These are phyloP conservation scores for Syzygium oleosum DNA, from an alignment of 345 rosid species.

Conservation along the genomic window DNA sequence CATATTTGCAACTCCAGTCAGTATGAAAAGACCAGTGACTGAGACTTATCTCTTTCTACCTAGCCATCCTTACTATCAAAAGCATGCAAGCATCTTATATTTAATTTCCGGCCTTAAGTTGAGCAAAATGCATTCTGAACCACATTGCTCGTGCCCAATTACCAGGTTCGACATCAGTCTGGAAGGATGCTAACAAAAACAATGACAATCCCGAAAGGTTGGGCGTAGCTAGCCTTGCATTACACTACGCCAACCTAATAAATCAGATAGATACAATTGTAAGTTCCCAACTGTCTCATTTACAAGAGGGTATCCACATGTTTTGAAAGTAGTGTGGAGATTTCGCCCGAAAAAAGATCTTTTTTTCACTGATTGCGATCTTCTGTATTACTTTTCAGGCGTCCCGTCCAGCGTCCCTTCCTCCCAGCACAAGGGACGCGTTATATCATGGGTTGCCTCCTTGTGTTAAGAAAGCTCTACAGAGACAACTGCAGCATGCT, in stretches of 20 bases:
- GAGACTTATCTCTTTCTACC: neutral
- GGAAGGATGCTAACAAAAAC: conserved; percentile 9
- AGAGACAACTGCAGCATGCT: conserved; percentile 38
- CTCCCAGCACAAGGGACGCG: conserved; percentile 70
- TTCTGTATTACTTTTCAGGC: conserved; percentile 30
- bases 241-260: conserved; percentile 87
- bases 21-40: neutral
- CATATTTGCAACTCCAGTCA: neutral
- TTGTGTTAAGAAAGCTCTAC: conserved; percentile 56
- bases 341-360: neutral
- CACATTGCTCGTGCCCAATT: neutral
- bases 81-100: neutral
- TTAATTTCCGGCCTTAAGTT: neutral
- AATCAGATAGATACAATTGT: conserved; percentile 85
- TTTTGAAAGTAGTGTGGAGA: neutral
- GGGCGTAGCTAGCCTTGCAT: conserved; percentile 79
- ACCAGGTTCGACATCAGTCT: conserved; percentile 18
- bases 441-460: conserved; percentile 69
- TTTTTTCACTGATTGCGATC: neutral
- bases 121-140: neutral
- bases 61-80: neutral
- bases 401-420: conserved; percentile 69
- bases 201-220: conserved; percentile 32
- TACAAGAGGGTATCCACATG: neutral
- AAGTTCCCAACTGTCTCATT: conserved; percentile 11